Conservation (phyloP, 2,329 filamentous ascomycete species). For the Cylindrodendrum hubeiense region DNA sequence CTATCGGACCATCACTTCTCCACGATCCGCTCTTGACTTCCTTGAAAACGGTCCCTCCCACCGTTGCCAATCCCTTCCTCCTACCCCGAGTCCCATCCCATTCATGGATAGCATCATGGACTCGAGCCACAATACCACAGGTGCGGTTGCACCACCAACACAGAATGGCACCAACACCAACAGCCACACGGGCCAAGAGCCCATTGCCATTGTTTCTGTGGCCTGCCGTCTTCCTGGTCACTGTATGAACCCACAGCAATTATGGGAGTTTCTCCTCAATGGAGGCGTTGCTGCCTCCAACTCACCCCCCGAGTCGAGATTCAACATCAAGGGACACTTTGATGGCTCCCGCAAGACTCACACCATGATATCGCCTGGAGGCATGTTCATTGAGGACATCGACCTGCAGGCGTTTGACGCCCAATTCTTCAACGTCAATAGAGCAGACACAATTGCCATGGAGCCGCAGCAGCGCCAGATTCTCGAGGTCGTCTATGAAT, state of each 20-base stretch:
- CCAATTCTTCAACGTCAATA: conserved; percentile 27
- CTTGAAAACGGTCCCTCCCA: conserved; percentile 18
- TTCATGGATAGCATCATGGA: background rate
- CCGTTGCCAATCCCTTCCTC: conserved; percentile 4
- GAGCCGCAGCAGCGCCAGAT: conserved; percentile 58
- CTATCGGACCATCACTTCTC: conserved; percentile 18
- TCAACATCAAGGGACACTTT: conserved; percentile 50
- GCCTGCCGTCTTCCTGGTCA: conserved; percentile 57
- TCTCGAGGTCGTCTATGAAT: conserved; percentile 56
- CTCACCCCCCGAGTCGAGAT: conserved; percentile 45
- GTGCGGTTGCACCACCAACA: background rate
- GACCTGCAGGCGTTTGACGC: conserved; percentile 33
- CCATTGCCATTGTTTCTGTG: conserved; percentile 57
- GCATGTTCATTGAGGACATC: conserved; percentile 52
- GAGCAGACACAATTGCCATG: conserved; percentile 46
- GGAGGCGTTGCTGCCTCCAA: conserved; percentile 48
- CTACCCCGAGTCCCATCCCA: background rate
- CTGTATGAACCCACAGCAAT: conserved; percentile 46
- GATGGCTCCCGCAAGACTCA: conserved; percentile 51
- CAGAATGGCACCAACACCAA: conserved; percentile 13
- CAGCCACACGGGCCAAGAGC: conserved; percentile 19
- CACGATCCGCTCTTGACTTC: conserved; percentile 13
- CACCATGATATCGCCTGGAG: conserved; percentile 50
- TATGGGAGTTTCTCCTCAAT: conserved; percentile 53
- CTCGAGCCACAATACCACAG: background rate